These are phyloP conservation scores for Ziziphus jujuba DNA, from an alignment of 306 rosid genomes.

Conservation along the genomic window DNA sequence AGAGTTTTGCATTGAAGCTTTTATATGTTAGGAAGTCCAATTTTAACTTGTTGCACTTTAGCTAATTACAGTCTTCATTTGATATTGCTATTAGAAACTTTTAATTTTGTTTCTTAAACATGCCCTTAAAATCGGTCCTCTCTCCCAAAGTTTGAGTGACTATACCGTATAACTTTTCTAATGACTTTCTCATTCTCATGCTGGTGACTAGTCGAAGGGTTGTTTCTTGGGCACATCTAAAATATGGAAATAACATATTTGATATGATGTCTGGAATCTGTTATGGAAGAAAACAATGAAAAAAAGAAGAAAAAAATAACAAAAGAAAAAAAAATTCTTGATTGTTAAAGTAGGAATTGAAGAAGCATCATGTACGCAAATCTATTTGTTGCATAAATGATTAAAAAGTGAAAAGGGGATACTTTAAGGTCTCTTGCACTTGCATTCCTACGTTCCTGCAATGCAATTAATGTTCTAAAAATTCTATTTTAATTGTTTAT, in stretches of 20 bases:
- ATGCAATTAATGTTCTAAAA: background rate
- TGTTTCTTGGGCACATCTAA: background rate
- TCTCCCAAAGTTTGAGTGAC: no score
- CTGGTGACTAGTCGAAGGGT: background rate
- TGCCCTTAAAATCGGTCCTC: no score
- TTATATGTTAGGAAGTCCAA: no score
- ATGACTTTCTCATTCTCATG: background rate
- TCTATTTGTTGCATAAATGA: background rate
- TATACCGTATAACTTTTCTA: background rate
- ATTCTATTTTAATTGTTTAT: background rate
- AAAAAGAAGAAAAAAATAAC: background rate
- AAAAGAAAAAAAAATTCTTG: background rate
- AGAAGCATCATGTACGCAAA: background rate
- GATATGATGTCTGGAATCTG: background rate
- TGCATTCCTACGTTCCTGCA: no score
- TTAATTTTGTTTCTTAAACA: no score
- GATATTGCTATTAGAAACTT: no score
- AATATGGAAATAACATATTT: background rate
- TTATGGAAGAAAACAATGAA: background rate
- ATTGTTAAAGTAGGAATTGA: background rate
- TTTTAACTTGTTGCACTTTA: no score
- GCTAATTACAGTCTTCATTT: no score
- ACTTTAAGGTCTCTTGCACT: no score
- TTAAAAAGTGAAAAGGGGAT: background rate
- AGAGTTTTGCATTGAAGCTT: no score